Evolutionary conservation across 1,284 basidiomycete genomes (phyloP), one percentile per base, ranked within the genome.

Genomic region (Mycosarcoma maydis): DNA sequence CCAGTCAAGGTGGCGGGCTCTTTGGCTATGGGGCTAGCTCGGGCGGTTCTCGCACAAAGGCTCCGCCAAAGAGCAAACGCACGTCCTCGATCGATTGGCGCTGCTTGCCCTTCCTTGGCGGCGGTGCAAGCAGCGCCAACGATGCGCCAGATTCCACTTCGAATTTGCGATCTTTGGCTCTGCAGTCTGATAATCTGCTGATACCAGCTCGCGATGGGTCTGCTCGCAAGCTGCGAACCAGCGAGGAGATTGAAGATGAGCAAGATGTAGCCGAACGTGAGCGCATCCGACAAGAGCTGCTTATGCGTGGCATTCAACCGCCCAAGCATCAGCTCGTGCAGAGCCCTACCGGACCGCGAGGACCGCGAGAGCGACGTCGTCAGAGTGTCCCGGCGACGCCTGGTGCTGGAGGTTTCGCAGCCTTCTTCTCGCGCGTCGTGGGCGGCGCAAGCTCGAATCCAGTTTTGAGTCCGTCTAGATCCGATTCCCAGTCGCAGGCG

Each of bases 121-220:
- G 67, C 13, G 66, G 71, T 5, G n/a, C n/a, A n/a, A 33, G 52
- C 34, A 55, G 36, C 40, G 29, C 16, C 43, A 41, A 17, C 17
- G 19, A 36, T 7, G 89, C 88, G 82, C n/a, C n/a, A n/a, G 89
- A 88, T 73, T 69, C 86, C 0, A 88, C 88, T 40, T 61, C 78
- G 36, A 16, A 85, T 67, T 82, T 91, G 56, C 89, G 89, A 13
- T 90, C 89, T 8, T 83, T 92, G 34, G 90, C 89, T 6, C 84
- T 92, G 37, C 59, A 59, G 30, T 48, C 59, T 8, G 46, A 55
- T 44, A 64, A 45, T 34, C 48, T 59, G 24, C 46, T 55, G 23
- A 64, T 64, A 4, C 59, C 59, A 0, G 32, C 59, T 11, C 58
- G 59, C 42, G 59, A 62, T 7, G 51, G 34, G 4, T 58, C 65